Evolutionary conservation across 139 green algal species (phyloP).

Genomic region (Coccomyxa sp.): DNA sequence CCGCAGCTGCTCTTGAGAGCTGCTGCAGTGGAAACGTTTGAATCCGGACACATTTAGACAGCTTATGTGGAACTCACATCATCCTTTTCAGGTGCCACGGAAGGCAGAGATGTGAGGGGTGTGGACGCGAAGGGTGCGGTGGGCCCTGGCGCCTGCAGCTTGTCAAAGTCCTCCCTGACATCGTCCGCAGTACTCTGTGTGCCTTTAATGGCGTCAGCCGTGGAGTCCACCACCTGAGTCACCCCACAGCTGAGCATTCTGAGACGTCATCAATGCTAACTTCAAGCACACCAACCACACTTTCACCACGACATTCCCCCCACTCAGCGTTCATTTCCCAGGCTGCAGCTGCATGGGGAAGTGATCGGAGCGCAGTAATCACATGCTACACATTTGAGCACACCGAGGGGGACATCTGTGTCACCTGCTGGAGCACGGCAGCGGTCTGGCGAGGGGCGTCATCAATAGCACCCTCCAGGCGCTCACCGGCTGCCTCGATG

Average conservation of each 20-base stretch:
- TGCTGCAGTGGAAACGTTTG: no score
- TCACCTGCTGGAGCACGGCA: not conserved
- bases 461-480: not conserved
- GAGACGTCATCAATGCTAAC: no score
- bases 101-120: not conserved
- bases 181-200: not conserved
- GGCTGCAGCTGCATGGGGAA: no score
- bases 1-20: no score
- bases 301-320: no score
- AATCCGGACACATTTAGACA: no score
- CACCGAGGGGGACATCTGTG: not conserved
- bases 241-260: not conserved
- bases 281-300: no score
- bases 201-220: not conserved
- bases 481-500: not conserved
- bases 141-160: not conserved
- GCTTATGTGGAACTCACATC: not conserved
- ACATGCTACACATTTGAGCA: not conserved
- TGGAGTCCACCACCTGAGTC: not conserved
- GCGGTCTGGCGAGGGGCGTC: not conserved
- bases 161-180: not conserved
- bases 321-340: no score
- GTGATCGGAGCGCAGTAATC: no score
- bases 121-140: not conserved
- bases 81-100: not conserved